These are phyloP conservation scores for Cyberlindnera maclurae DNA, from an alignment of 805 yeast genomes.

Conservation along the genomic window DNA sequence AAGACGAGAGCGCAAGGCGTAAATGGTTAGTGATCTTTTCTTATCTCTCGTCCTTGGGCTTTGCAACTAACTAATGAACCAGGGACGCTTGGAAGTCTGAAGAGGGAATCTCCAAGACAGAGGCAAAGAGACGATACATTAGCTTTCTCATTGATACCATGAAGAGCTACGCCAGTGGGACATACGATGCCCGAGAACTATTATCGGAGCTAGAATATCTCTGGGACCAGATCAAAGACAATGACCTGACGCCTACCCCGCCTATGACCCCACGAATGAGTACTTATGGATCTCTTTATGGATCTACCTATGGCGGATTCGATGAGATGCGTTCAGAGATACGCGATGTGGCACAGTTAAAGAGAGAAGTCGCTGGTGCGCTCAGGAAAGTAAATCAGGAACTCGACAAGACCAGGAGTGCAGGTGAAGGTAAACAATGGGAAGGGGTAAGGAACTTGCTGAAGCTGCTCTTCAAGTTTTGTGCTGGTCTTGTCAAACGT, in stretches of 20 bases:
- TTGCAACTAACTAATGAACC: neutral
- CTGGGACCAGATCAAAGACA: conserved; percentile 66
- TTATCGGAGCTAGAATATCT: conserved; percentile 60
- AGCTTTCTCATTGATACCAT: conserved; percentile 64
- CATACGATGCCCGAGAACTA: conserved; percentile 58
- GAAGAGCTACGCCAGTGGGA: conserved; percentile 60
- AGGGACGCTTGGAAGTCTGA: conserved; percentile 74
- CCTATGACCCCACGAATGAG: conserved; percentile 13
- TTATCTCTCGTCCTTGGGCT: too few species aligned
- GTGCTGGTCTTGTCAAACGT: conserved; percentile 11
- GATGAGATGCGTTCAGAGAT: conserved; percentile 5
- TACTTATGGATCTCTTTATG: conserved; percentile 5
- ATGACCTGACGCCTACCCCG: conserved; percentile 20
- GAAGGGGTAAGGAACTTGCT: conserved; percentile 7
- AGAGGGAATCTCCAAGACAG: conserved; percentile 58
- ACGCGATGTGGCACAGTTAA: conserved; percentile 18
- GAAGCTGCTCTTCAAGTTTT: conserved; percentile 4
- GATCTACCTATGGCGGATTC: conserved; percentile 8
- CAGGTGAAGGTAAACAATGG: conserved; percentile 8
- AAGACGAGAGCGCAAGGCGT: conserved; percentile 59
- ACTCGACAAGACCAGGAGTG: conserved; percentile 9
- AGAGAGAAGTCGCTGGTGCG: conserved; percentile 21
- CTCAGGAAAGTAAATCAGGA: conserved; percentile 21
- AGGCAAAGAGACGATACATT: conserved; percentile 70
- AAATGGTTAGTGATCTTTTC: conserved; percentile 34